Conservation (phyloP, 1,284 basidiomycete species). For the Heimioporus retisporus region DNA sequence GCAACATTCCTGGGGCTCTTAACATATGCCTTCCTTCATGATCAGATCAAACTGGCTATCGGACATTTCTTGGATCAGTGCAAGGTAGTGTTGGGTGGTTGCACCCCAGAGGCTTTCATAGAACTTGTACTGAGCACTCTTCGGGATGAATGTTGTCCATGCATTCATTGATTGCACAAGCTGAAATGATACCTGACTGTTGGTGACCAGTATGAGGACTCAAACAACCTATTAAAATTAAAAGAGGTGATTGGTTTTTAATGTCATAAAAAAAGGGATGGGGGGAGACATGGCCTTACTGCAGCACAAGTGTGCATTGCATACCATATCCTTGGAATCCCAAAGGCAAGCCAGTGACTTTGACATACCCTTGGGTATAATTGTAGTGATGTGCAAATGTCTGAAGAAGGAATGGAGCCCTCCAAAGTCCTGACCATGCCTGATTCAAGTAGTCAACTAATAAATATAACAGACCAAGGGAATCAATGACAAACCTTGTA, state of each 20-base stretch:
- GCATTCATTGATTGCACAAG: not conserved
- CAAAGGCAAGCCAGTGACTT: not conserved
- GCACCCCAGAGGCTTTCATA: too few species aligned
- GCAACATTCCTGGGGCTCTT: too few species aligned
- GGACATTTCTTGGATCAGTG: too few species aligned
- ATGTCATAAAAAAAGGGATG: too few species aligned
- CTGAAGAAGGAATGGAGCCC: conserved; percentile 3
- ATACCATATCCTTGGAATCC: not conserved
- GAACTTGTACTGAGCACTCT: too few species aligned
- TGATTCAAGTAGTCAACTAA: not conserved
- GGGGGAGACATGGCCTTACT: too few species aligned
- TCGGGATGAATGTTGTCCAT: not conserved
- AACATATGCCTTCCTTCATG: too few species aligned
- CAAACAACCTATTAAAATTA: too few species aligned
- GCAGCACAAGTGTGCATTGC: not conserved
- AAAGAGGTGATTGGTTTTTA: too few species aligned
- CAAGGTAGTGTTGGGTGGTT: not conserved
- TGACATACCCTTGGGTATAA: not conserved
- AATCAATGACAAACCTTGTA: not conserved
- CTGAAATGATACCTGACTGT: too few species aligned
- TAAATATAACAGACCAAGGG: not conserved
- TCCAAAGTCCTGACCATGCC: conserved; percentile 14
- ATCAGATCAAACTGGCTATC: too few species aligned
- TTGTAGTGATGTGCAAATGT: conserved; percentile 8
- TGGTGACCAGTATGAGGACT: too few species aligned